Conservation (phyloP, 768 basidiomycete species). For the Pleurotus sapidus region DNA sequence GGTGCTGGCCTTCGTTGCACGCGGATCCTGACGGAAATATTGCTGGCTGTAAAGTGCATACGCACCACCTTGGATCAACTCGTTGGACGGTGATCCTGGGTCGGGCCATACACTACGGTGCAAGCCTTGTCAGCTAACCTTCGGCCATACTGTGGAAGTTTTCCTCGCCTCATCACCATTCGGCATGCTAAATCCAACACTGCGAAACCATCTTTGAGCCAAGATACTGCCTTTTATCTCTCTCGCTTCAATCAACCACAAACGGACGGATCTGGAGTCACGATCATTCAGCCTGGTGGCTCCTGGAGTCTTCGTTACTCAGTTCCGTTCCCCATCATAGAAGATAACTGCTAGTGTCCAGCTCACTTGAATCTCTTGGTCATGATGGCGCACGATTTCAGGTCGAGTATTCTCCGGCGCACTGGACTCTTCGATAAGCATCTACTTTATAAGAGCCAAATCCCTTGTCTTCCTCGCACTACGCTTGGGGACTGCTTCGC, state of each 20-base stretch:
- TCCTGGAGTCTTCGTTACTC: slow-evolving; percentile 19
- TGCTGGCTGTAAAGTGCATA: slow-evolving; percentile 72
- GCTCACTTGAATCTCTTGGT: background rate
- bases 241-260: slow-evolving; percentile 16
- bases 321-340: too few species aligned
- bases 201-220: slow-evolving; percentile 78
- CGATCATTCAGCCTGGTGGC: slow-evolving; percentile 36
- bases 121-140: slow-evolving; percentile 51
- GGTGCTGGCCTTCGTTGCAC: slow-evolving; percentile 43
- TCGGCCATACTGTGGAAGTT: slow-evolving; percentile 52
- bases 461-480: background rate
- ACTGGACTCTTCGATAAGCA: slow-evolving; percentile 20
- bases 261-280: slow-evolving; percentile 32
- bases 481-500: background rate
- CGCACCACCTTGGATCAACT: slow-evolving; percentile 1
- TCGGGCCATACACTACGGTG: slow-evolving; percentile 64
- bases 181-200: slow-evolving; percentile 82
- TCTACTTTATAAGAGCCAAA: slow-evolving; percentile 72
- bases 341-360: too few species aligned
- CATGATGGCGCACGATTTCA: background rate
- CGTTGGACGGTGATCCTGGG: slow-evolving; percentile 6
- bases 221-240: slow-evolving; percentile 44
- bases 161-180: slow-evolving; percentile 75
- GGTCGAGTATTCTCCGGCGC: background rate
- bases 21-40: slow-evolving; percentile 77